Percentiles rank a stretch among this genome's conserved stretches.
Evolutionary conservation across 2,329 filamentous ascomycete species (phyloP).

Genomic region (Alternaria conjuncta): DNA sequence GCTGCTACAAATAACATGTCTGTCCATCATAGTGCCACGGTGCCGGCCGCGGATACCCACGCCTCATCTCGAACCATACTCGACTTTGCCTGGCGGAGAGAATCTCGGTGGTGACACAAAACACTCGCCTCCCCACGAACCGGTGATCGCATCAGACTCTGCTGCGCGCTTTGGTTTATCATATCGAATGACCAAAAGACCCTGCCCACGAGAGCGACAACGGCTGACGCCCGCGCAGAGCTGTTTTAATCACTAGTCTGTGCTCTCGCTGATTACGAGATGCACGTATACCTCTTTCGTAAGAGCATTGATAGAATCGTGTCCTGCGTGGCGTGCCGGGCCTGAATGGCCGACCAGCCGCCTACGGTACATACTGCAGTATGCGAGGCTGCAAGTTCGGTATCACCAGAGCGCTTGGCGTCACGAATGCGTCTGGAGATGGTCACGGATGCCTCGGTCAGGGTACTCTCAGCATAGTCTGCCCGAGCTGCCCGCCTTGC

Average conservation of each 20-base stretch:
- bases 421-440: constrained; percentile 1
- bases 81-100: constrained; percentile 31
- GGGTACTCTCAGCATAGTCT: constrained; percentile 16
- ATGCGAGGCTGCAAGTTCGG: constrained; percentile 25
- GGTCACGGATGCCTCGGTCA: constrained; percentile 14
- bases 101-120: constrained; percentile 37
- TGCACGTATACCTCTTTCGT: constrained; percentile 32
- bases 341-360: neutral
- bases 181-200: constrained; percentile 36
- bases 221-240: constrained; percentile 21
- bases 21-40: constrained; percentile 30
- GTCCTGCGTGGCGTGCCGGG: constrained; percentile 22
- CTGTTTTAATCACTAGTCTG: constrained; percentile 23
- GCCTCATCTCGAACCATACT: constrained; percentile 28
- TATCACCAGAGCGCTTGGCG: constrained; percentile 11
- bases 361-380: constrained; percentile 12
- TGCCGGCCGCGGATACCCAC: constrained; percentile 45
- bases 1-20: constrained; percentile 4
- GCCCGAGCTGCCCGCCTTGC: constrained; percentile 13
- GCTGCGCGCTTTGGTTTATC: constrained; percentile 28
- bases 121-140: constrained; percentile 30
- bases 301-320: constrained; percentile 28
- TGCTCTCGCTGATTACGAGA: constrained; percentile 35
- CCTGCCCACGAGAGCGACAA: constrained; percentile 9
- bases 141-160: constrained; percentile 19